Conservation (phyloP, 495 filamentous ascomycete species). For the Thermothielavioides terrestris region DNA sequence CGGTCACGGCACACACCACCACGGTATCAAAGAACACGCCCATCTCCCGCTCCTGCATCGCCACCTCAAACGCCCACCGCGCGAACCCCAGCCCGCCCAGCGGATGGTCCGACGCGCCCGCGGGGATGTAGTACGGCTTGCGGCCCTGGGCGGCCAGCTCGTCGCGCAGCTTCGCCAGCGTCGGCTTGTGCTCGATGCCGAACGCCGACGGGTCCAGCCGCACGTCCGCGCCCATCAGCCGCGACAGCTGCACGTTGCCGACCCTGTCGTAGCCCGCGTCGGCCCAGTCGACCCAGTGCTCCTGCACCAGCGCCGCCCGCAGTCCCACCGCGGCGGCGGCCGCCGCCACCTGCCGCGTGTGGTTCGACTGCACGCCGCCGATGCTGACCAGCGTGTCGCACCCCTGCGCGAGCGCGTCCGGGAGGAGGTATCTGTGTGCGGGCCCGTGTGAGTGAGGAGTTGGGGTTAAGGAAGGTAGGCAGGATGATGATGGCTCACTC, state of each 20-base stretch:
- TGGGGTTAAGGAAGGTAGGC: neutral
- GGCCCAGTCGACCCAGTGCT: constrained; percentile 52
- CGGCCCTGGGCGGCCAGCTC: constrained; percentile 38
- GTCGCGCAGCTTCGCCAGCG: constrained; percentile 37
- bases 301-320: constrained; percentile 48
- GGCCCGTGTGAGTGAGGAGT: neutral
- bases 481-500: constrained; percentile 35
- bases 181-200: constrained; percentile 53
- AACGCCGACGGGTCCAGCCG: constrained; percentile 43
- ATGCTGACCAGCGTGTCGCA: constrained; percentile 52
- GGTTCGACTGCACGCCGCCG: constrained; percentile 59
- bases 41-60: constrained; percentile 46
- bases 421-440: constrained; percentile 43
- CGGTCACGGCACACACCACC: constrained; percentile 55
- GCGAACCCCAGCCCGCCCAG: constrained; percentile 57
- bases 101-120: constrained; percentile 57
- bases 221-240: constrained; percentile 53
- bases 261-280: constrained; percentile 46
- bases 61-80: constrained; percentile 55
- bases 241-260: constrained; percentile 55
- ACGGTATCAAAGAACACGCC: constrained; percentile 53
- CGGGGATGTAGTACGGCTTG: constrained; percentile 57
- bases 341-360: constrained; percentile 55
- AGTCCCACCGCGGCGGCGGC: constrained; percentile 46
- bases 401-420: constrained; percentile 46